These are phyloP conservation scores for Cyclotella kingstonii DNA, from an alignment of 108 stramenopile genomes.

Conservation along the genomic window DNA sequence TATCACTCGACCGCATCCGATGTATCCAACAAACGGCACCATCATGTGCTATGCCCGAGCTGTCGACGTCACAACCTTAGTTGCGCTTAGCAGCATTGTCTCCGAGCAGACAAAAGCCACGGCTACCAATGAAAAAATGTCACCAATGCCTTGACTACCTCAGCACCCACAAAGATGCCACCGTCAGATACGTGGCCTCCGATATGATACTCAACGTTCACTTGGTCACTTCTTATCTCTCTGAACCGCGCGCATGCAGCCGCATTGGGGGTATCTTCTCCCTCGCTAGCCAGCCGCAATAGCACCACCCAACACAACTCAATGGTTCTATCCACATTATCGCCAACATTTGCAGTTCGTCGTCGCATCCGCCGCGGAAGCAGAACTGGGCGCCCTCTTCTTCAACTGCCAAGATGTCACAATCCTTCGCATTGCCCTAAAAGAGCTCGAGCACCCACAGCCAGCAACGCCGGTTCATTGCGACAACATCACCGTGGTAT, in stretches of 20 bases:
- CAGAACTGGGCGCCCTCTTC: constrained; percentile 2
- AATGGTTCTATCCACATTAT: neutral
- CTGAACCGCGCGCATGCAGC: neutral
- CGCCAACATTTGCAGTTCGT: neutral
- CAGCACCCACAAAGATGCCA: constrained; percentile 45
- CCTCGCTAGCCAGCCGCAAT: neutral
- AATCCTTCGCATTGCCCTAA: neutral
- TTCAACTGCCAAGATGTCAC: neutral
- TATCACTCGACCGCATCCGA: constrained; percentile 14
- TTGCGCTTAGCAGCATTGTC: constrained; percentile 22
- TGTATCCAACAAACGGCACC: constrained; percentile 28
- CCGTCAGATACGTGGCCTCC: constrained; percentile 20
- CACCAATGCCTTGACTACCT: constrained; percentile 38
- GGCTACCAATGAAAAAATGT: neutral
- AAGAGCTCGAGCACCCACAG: constrained; percentile 4
- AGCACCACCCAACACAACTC: neutral
- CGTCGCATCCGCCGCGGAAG: constrained; percentile 1
- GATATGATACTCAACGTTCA: constrained; percentile 10
- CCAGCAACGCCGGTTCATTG: constrained; percentile 1
- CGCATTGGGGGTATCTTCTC: neutral
- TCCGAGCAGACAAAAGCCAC: constrained; percentile 21
- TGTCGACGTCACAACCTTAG: constrained; percentile 35
- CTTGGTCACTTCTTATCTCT: neutral
- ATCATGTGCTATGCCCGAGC: constrained; percentile 47
- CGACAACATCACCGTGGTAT: neutral